Conservation (phyloP, 768 basidiomycete species). For the Podaxis pistillaris region DNA sequence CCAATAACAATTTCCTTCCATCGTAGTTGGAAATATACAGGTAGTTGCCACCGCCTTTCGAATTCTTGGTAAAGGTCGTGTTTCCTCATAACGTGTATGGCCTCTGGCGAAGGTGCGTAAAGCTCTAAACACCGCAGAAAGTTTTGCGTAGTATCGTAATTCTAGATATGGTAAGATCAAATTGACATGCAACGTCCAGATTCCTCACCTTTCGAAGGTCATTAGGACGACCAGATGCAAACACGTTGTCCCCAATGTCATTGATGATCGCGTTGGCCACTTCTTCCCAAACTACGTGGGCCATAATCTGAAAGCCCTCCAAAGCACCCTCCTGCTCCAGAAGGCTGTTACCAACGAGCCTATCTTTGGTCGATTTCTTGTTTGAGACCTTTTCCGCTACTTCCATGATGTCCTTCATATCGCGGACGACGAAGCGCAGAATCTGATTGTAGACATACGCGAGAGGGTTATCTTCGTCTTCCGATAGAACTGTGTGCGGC, state of each 20-base stretch:
- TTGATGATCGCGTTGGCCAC: slow-evolving; percentile 77
- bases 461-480: slow-evolving; percentile 66
- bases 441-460: slow-evolving; percentile 79
- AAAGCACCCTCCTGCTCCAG: slow-evolving; percentile 21
- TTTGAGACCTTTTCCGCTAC: slow-evolving; percentile 60
- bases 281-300: slow-evolving; percentile 88
- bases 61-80: slow-evolving; percentile 74
- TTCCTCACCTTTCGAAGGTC: slow-evolving; percentile 82
- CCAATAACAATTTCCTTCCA: slow-evolving; percentile 90
- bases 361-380: background rate
- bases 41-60: slow-evolving; percentile 89
- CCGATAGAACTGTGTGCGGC: slow-evolving; percentile 42
- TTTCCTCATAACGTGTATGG: slow-evolving; percentile 68
- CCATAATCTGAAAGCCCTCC: slow-evolving; percentile 77
- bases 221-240: slow-evolving; percentile 88
- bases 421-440: slow-evolving; percentile 76
- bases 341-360: background rate
- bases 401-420: slow-evolving; percentile 73
- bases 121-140: slow-evolving; percentile 83
- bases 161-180: slow-evolving; percentile 42
- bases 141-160: slow-evolving; percentile 79
- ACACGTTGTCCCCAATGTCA: slow-evolving; percentile 79
- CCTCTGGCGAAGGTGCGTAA: slow-evolving; percentile 71
- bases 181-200: background rate
- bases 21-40: slow-evolving; percentile 94